Base-by-base conservation (phyloP, 371 early-diverging fungal genomes). In the Mortierella sp. region DNA sequence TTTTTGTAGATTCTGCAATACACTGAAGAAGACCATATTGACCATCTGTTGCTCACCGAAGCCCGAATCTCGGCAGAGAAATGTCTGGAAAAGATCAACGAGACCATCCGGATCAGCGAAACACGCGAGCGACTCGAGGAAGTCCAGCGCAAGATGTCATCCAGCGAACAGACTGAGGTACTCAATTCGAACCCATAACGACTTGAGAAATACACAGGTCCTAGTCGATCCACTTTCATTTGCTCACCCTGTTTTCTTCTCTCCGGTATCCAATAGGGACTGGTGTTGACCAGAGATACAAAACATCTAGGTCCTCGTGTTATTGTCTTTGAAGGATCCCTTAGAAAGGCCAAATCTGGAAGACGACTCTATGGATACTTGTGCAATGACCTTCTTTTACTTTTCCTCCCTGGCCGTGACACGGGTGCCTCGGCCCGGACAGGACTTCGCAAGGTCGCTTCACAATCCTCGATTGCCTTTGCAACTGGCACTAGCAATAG, bases 321-420 rank as follows among this genome's bases (percentile, higher is more conserved):
- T 64, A 90, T 93, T 74, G 82, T 97, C 25, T 88, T 91, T 81
- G 96, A 97, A 62, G 96, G 97, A 12, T 80, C 84, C 30, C 83
- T 97, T 28, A 82, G 85, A 57, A 97, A 97, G 79, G 88, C 93
- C 23, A 95, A 95, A 66, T 92, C 92, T 57, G 94, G 95, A 2
- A 87, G 94, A 29, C 93, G 92, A 64, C 84, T 98, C 11, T 90
- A 93, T 69, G 94, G 85, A 5, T 96, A 91, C 70, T 83, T 98
- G 46, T 96, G 96, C 80, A 96, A 93, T 67, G 98, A 98, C 81
- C 76, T 96, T 60, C 71, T 98, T 11, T 75, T 98, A 51, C 80
- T 98, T 5, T 76, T 76, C 50, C 25, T 68, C 12, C 77, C 77
- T 16, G 70, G 75, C 2, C 62, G 66, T 23, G 21, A 21, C 14